Conservation (phyloP, 805 yeast species). For the Candida taoyuanica region DNA sequence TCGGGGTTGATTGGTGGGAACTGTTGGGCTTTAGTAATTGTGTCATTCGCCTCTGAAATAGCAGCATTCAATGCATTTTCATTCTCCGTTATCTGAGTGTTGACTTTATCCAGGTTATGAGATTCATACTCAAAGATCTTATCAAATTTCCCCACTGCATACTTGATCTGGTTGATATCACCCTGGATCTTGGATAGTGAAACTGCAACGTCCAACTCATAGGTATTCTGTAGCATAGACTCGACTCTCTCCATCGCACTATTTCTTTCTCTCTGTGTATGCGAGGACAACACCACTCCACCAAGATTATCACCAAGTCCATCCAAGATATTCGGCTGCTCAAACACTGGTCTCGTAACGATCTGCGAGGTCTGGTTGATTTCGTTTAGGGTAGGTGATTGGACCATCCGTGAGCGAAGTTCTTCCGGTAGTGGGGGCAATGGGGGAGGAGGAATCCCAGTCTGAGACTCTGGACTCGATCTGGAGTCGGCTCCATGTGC, state of each 20-base stretch:
- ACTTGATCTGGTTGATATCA: conserved; percentile 24
- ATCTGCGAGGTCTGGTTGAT: conserved; percentile 11
- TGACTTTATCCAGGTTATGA: conserved; percentile 25
- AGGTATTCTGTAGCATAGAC: conserved; percentile 21
- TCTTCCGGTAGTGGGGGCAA: conserved; percentile 38
- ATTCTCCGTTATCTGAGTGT: conserved; percentile 27
- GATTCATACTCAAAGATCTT: conserved; percentile 33
- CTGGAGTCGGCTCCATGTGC: too few relatives aligned
- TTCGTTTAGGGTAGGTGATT: conserved; percentile 16
- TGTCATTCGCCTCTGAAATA: conserved; percentile 27
- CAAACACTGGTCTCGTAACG: conserved; percentile 5
- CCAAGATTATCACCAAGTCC: conserved; percentile 5
- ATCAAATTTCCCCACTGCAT: conserved; percentile 35
- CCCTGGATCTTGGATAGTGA: conserved; percentile 20
- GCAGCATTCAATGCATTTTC: conserved; percentile 27
- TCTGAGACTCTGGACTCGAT: conserved; percentile 13
- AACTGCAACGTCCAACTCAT: conserved; percentile 23
- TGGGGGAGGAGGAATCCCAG: conserved; percentile 24
- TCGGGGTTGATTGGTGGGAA: conserved; percentile 35
- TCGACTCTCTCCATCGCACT: conserved; percentile 15
- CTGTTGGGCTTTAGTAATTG: conserved; percentile 30
- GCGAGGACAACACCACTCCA: not conserved
- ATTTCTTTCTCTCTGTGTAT: conserved; percentile 8
- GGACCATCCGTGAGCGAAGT: conserved; percentile 14
- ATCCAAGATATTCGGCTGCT: conserved; percentile 25